Percentiles rank a stretch among this genome's conserved stretches.
Evolutionary conservation across 2,329 filamentous ascomycete species (phyloP).

Genomic region (Ceratocystis smalleyi): DNA sequence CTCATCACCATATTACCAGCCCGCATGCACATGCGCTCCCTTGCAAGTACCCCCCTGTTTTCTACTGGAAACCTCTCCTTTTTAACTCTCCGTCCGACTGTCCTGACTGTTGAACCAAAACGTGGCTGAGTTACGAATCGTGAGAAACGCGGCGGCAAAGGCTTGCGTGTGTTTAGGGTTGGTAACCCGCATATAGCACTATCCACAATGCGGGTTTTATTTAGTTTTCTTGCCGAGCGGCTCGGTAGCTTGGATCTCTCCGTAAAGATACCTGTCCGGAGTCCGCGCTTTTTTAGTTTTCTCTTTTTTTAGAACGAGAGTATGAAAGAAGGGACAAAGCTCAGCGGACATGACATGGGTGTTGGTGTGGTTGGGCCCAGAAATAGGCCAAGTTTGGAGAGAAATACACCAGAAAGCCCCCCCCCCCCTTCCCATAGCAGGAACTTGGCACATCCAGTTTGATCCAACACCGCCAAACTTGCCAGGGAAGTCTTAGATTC

Average conservation of each 20-base stretch:
- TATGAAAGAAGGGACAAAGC: neutral
- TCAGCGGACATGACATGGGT: neutral
- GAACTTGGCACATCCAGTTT: neutral
- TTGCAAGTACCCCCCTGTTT: neutral
- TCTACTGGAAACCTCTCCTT: neutral
- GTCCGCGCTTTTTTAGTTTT: conserved; percentile 4
- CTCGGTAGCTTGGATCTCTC: neutral
- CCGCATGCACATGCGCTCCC: neutral
- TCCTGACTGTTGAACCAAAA: neutral
- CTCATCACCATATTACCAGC: neutral
- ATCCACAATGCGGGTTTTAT: neutral
- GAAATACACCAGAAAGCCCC: no score
- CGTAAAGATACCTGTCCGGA: neutral
- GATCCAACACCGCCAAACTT: neutral
- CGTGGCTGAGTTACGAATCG: neutral
- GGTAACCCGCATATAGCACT: no score
- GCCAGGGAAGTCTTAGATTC: neutral
- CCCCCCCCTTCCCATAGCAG: neutral
- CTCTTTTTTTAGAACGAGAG: conserved; percentile 5
- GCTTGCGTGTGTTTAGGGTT: neutral
- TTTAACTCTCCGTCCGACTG: neutral
- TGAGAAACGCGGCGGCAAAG: neutral
- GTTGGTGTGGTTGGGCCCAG: neutral
- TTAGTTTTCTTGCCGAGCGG: neutral
- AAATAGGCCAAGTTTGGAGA: neutral